These are phyloP conservation scores for Plantago major DNA, from an alignment of 257 asterid species.

Conservation along the genomic window DNA sequence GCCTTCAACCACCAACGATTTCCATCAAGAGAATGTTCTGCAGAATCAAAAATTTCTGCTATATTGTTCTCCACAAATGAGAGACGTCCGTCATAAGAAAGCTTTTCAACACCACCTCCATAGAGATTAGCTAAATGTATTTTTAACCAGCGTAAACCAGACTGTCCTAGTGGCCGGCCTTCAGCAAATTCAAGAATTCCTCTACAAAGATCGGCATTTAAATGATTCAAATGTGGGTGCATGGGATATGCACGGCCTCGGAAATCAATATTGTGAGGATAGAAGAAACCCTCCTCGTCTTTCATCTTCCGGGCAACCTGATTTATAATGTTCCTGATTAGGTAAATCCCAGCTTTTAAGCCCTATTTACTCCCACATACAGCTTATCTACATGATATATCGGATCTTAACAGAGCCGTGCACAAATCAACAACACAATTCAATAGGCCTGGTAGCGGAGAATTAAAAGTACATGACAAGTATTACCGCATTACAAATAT, in stretches of 20 bases:
- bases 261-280: slow-evolving; percentile 97
- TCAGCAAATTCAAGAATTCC: slow-evolving; percentile 96
- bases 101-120: slow-evolving; percentile 88
- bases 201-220: slow-evolving; percentile 91
- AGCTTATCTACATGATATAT: not conserved
- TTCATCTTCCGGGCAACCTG: slow-evolving; percentile 95
- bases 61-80: slow-evolving; percentile 77
- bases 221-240: slow-evolving; percentile 96
- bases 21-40: slow-evolving; percentile 73
- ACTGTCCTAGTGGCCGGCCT: slow-evolving; percentile 79
- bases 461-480: not conserved
- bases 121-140: slow-evolving; percentile 87
- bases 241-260: slow-evolving; percentile 99
- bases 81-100: slow-evolving; percentile 76
- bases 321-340: slow-evolving; percentile 26
- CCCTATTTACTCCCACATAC: not conserved
- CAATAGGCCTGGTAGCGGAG: not conserved
- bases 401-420: not conserved
- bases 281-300: slow-evolving; percentile 92
- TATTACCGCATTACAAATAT: too few relatives aligned
- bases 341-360: slow-evolving; percentile 1
- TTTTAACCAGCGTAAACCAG: slow-evolving; percentile 85
- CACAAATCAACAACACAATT: slow-evolving; percentile 3
- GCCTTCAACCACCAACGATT: slow-evolving; percentile 92
- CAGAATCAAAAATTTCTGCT: slow-evolving; percentile 76